Conservation (phyloP, 352 stramenopile genomes). For the Pythium volutum region DNA sequence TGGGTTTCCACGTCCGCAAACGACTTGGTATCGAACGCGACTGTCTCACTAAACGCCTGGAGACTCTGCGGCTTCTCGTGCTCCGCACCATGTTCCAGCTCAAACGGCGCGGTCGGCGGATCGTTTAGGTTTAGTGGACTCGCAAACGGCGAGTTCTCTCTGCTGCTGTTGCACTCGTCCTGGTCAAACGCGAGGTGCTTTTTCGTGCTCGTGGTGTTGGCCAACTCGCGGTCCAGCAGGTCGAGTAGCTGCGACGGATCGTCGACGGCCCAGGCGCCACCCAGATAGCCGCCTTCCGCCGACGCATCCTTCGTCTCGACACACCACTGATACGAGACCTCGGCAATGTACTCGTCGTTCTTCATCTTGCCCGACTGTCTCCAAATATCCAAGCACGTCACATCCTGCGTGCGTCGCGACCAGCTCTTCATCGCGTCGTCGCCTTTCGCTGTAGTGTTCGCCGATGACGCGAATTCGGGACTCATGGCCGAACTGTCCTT, state of each 20-base stretch:
- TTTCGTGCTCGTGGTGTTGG: slow-evolving; percentile 5
- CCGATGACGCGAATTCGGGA: not conserved
- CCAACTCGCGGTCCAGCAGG: not conserved
- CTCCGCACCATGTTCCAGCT: not conserved
- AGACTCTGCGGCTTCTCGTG: slow-evolving; percentile 14
- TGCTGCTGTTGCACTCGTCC: slow-evolving; percentile 19
- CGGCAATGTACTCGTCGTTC: slow-evolving; percentile 65
- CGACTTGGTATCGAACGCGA: slow-evolving; percentile 16
- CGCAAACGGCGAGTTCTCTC: slow-evolving; percentile 16
- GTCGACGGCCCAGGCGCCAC: slow-evolving; percentile 5
- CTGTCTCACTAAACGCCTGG: slow-evolving; percentile 17
- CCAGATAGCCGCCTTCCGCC: slow-evolving; percentile 1
- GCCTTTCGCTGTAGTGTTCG: not conserved
- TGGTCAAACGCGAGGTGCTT: slow-evolving; percentile 23
- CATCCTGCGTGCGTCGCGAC: slow-evolving; percentile 38
- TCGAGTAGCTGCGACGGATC: slow-evolving; percentile 16
- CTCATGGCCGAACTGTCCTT: slow-evolving; percentile 26
- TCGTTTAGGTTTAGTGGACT: slow-evolving; percentile 7
- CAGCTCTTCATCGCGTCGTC: slow-evolving; percentile 16
- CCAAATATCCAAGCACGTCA: slow-evolving; percentile 77
- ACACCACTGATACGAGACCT: slow-evolving; percentile 66
- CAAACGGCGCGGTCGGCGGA: too few relatives aligned
- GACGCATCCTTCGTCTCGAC: not conserved
- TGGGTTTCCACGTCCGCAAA: not conserved
- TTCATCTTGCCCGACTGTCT: slow-evolving; percentile 55